These are phyloP conservation scores for Lactuca saligna DNA, from an alignment of 129 eudicot species.

Conservation along the genomic window DNA sequence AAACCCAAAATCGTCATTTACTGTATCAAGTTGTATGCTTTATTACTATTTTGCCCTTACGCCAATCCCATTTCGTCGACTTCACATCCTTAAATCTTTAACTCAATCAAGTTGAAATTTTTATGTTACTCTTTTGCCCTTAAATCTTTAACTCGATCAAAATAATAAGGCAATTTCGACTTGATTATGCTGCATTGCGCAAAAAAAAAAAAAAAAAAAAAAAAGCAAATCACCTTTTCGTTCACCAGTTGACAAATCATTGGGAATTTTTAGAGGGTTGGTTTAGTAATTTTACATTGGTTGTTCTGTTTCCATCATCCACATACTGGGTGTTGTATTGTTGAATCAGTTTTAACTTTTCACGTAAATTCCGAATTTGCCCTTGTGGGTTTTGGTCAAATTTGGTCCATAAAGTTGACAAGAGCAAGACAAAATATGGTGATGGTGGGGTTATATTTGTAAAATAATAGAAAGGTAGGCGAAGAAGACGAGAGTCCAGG, in stretches of 20 bases:
- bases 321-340: background rate
- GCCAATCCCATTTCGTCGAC: background rate
- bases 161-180: no score
- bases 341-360: background rate
- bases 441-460: conserved; percentile 17
- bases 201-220: no score
- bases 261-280: background rate
- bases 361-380: background rate
- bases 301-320: background rate
- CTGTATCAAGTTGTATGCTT: conserved; percentile 2
- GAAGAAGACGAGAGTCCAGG: conserved; percentile 33
- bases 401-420: conserved; percentile 6
- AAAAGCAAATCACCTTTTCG: background rate
- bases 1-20: conserved; percentile 20
- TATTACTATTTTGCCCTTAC: background rate
- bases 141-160: background rate
- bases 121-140: no score
- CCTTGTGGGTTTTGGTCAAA: conserved; percentile 4
- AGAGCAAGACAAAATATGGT: background rate
- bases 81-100: background rate
- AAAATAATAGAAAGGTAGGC: background rate
- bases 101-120: background rate
- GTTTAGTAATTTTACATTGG: conserved; percentile 2
- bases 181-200: background rate
- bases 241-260: background rate